phyloP scores from a whole-genome alignment of 805 yeast species.

The Candida vaughaniae region DNA sequence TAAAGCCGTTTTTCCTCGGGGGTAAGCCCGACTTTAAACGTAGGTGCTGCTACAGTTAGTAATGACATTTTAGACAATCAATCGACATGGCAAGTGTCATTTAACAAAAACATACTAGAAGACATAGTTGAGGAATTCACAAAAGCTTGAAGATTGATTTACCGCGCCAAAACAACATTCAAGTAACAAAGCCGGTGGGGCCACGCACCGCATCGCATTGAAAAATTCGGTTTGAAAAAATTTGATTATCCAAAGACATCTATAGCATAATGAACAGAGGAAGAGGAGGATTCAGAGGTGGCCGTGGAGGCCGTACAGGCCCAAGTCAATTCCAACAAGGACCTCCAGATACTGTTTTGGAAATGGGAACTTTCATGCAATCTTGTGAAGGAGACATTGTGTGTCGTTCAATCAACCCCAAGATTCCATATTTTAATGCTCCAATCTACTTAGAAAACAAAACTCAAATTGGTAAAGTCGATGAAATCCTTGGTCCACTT shows the following conservation, averaged over 20 bases:
- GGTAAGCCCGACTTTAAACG: slow-evolving; percentile 51
- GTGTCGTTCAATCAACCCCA: slow-evolving; percentile 90
- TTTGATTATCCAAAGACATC: too few species aligned
- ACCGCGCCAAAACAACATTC: too few species aligned
- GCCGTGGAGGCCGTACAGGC: slow-evolving; percentile 64
- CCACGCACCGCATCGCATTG: slow-evolving; percentile 8
- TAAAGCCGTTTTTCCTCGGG: slow-evolving; percentile 75
- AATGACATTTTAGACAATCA: too few species aligned
- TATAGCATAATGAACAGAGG: slow-evolving; percentile 58
- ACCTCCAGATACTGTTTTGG: slow-evolving; percentile 93
- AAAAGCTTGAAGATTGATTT: too few species aligned
- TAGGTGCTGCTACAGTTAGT: slow-evolving; percentile 6
- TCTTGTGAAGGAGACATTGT: slow-evolving; percentile 97
- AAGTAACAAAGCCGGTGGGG: too few species aligned
- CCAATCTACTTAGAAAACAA: slow-evolving; percentile 96
- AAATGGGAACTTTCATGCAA: slow-evolving; percentile 91
- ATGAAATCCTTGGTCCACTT: slow-evolving; percentile 95
- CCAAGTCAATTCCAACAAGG: slow-evolving; percentile 80
- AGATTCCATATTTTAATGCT: slow-evolving; percentile 97
- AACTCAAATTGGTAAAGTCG: slow-evolving; percentile 95
- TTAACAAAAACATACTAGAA: background rate
- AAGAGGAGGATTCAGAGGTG: slow-evolving; percentile 66
- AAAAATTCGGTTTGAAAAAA: slow-evolving; percentile 1
- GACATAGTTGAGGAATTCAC: background rate
- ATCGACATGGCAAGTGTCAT: background rate